A percentile compares a stretch with the other conserved stretches of the same genome.
Evolutionary conservation across 2,329 filamentous ascomycete genomes (phyloP).

Genomic region (Alternaria sp.): DNA sequence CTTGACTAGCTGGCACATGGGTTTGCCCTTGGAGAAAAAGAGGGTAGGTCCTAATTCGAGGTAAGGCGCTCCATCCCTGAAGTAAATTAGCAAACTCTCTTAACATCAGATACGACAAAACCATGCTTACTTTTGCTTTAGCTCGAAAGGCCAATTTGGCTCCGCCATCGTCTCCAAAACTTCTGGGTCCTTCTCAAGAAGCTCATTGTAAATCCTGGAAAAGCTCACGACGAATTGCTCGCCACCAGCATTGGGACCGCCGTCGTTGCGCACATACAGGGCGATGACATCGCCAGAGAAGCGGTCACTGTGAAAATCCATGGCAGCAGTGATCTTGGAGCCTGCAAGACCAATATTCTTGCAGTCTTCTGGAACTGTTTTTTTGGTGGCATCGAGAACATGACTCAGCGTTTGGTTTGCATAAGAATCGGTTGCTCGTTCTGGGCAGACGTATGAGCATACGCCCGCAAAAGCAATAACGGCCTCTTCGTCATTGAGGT

Average conservation of each 20-base stretch:
- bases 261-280: constrained; percentile 47
- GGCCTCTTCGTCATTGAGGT: constrained; percentile 50
- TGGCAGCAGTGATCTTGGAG: constrained; percentile 48
- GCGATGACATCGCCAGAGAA: constrained; percentile 51
- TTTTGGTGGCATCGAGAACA: constrained; percentile 49
- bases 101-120: background rate
- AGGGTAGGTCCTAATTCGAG: constrained; percentile 47
- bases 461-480: constrained; percentile 48
- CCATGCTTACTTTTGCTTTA: constrained; percentile 47
- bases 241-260: constrained; percentile 41
- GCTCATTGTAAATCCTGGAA: constrained; percentile 49
- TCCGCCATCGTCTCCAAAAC: constrained; percentile 48
- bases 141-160: constrained; percentile 49
- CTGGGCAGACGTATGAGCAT: constrained; percentile 41
- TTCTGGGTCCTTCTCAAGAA: constrained; percentile 42
- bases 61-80: constrained; percentile 40
- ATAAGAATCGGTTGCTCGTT: constrained; percentile 49
- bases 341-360: constrained; percentile 48
- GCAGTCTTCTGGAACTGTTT: constrained; percentile 43
- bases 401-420: constrained; percentile 51
- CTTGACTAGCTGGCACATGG: constrained; percentile 50
- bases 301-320: constrained; percentile 51
- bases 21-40: constrained; percentile 48
- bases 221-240: constrained; percentile 47
- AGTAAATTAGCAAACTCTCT: constrained; percentile 3